A percentile compares a stretch with the other conserved stretches of the same genome.
phyloP scores from a whole-genome alignment of 1,284 basidiomycete genomes.

The Marasmius tenuissimus region DNA sequence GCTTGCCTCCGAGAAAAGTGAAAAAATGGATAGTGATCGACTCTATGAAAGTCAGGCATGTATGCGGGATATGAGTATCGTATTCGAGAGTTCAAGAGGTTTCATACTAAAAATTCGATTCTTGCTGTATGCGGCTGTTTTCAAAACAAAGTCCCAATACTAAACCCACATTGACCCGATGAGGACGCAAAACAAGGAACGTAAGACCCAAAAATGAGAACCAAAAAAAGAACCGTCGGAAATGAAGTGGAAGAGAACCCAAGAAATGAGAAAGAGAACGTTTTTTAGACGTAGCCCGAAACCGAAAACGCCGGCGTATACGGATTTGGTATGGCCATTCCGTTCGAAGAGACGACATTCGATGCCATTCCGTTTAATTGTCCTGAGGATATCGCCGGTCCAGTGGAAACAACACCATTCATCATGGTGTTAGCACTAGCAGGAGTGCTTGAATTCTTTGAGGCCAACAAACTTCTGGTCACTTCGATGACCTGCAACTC shows the following conservation, averaged over 20 bases:
- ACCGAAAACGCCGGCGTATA: constrained; percentile 7
- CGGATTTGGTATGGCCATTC: constrained; percentile 1
- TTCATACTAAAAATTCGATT: background rate
- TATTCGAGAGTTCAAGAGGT: background rate
- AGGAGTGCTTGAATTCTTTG: background rate
- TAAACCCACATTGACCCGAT: constrained; percentile 17
- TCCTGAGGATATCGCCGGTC: background rate
- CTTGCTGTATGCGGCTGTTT: background rate
- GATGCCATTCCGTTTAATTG: background rate
- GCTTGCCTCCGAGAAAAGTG: too few relatives aligned
- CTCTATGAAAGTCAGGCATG: background rate
- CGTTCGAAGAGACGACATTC: background rate
- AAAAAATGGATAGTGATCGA: background rate
- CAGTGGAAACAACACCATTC: background rate
- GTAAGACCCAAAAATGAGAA: constrained; percentile 23
- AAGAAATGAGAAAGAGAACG: constrained; percentile 1
- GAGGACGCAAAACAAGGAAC: constrained; percentile 22
- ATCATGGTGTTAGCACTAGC: background rate
- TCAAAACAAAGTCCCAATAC: background rate
- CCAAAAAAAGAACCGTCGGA: constrained; percentile 19
- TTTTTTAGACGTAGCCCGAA: constrained; percentile 13
- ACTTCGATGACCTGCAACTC: constrained; percentile 12
- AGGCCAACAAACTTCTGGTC: constrained; percentile 9
- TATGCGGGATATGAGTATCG: background rate
- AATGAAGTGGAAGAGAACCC: constrained; percentile 3